These are phyloP conservation scores for Acanthamoeba quina DNA, from an alignment of 208 protist genomes.

Conservation along the genomic window DNA sequence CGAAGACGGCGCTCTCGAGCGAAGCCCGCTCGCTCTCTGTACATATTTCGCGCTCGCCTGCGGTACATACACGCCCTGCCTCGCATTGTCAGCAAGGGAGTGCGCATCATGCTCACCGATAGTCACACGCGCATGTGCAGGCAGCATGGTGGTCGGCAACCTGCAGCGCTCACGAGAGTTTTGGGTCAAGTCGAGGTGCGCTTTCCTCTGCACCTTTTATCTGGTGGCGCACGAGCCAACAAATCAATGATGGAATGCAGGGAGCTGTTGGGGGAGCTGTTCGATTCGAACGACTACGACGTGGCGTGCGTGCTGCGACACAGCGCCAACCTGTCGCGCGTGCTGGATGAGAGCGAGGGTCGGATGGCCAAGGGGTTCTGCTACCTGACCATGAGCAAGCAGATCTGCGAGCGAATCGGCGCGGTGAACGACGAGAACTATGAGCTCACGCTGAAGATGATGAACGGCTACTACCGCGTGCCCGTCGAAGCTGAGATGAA, in stretches of 20 bases:
- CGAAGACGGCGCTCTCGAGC: constrained; percentile 41
- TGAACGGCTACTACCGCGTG: background rate
- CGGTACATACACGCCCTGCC: background rate
- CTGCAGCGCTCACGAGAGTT: constrained; percentile 40
- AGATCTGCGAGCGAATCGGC: constrained; percentile 28
- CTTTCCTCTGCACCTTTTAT: background rate
- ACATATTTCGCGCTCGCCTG: constrained; percentile 59
- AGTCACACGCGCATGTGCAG: background rate
- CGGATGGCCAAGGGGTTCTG: constrained; percentile 27
- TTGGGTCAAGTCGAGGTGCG: background rate
- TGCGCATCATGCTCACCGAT: background rate
- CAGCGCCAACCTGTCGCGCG: background rate
- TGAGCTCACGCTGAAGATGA: constrained; percentile 9
- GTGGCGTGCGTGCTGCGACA: constrained; percentile 36
- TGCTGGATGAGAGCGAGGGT: constrained; percentile 17
- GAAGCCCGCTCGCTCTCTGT: constrained; percentile 53
- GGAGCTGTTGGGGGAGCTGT: constrained; percentile 35
- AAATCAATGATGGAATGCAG: background rate
- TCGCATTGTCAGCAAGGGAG: background rate
- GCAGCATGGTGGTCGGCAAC: constrained; percentile 42
- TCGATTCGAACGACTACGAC: constrained; percentile 59
- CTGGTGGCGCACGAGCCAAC: background rate
- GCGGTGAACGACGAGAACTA: constrained; percentile 61
- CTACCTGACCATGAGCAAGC: constrained; percentile 62
- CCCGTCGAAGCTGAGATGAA: background rate